Evolutionary conservation across 2,329 filamentous ascomycete species (phyloP), one percentile per base, ranked within the genome.

Genomic region (Aspergillus fijiensis): DNA sequence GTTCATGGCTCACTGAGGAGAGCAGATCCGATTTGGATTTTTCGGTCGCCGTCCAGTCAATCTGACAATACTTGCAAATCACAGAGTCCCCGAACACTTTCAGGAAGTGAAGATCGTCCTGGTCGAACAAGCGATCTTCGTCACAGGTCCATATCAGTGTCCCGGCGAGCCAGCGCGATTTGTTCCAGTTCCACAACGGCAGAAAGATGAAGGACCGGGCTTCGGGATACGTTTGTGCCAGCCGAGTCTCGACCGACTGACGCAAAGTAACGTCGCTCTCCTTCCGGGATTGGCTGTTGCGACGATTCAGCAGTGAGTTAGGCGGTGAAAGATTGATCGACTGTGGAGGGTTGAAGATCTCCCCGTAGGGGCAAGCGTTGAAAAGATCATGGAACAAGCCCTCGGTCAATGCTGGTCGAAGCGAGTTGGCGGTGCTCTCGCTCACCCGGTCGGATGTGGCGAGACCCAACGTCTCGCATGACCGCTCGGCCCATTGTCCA

Each of bases 1-100:
- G 71, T 61, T 85, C 83, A 63, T 85, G 83, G 29, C 77, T 81
- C 27, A 85, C 81, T 0, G 78, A 80, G 0, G 79, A 79, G 16
- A 85, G 77, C 49, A 85, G 82, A 12, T 83, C 81, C 0, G 78
- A 77, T 60, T 85, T 85, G 10, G 80, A 77, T 55, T 77, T 76
- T 42, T 83, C 80, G 1, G 69, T 70, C 2, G 70, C 64, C 3
- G 57, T 67, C 60, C 72, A 72, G n/a, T 76, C 68, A 12, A 74
- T 63, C 11, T 74, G 69, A 12, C 71, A 69, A 16, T 75, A 69
- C 48, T 76, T 72, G 1, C 74, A 72, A 7, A 75, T 69, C 3
- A 77, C 69, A 0, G 71, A 66, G 54, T 75, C 71, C 3, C 70
- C 70, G 51, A 76, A 78, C 0, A 70, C 67, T 49, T 69, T 74